Base-by-base conservation (phyloP, 148 eudicot genomes). In the Fagopyrum tataricum region DNA sequence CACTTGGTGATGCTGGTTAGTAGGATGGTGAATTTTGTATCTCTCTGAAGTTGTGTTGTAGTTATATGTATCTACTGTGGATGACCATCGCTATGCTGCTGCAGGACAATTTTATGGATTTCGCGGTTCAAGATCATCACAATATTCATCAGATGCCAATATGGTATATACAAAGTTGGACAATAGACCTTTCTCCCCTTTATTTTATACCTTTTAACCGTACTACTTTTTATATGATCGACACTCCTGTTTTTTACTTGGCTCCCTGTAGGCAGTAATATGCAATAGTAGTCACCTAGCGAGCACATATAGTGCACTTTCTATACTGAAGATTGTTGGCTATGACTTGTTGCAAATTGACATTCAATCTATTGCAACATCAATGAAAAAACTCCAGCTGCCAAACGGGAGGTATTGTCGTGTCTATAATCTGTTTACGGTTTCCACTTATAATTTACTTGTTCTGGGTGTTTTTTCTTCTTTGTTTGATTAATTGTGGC, bases 71-170 rank as follows among this genome's bases (percentile, higher is more conserved):
- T 69, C 24, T 26, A 26, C 71, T 17, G 13, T 74, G 21, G 49
- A 78, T 81, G 67, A 44, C 14, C 59, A 52, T 43, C 72, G 44
- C n/a, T 55, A 58, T 84, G 70, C 23, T 26, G 31, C 31, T 59
- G 53, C 84, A 93, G 98, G 91, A 49, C 86, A 94, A 78, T 91
- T 89, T 76, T 91, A 83, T 78, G 98, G 98, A 70, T 94, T 94
- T 79, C 84, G 81, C 84, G 97, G 98, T 72, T 94, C 98, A 13
- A 88, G 87, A 78, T 91, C 91, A 72, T 89, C 96, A 46, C 97
- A 91, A 70, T 91, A 84, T 80, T 79, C 85, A 43, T 52, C 80
- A 69, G 74, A 78, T 76, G 80, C 75, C 81, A 72, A 79, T 67
- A 82, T 72, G 86, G 98, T 94, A 81, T 39, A 84, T 4, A 43